A percentile compares a stretch with the other conserved stretches of the same genome.
phyloP scores from a whole-genome alignment of 1,139 yeast species.

The Nakaseomyces sp. region DNA sequence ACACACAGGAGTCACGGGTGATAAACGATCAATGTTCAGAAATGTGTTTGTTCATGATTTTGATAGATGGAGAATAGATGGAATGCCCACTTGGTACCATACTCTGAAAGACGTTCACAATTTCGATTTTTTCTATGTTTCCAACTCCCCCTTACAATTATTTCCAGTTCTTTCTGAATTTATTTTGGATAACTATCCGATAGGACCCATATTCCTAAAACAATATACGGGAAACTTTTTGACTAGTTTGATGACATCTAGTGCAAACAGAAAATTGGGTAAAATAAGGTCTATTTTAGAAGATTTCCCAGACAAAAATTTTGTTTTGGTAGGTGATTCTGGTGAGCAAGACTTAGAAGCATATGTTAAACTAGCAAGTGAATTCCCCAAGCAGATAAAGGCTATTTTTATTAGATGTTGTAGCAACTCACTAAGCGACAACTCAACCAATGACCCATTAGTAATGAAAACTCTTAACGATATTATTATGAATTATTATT shows the following conservation, averaged over 20 bases:
- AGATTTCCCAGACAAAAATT: conserved; percentile 72
- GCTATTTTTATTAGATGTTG: conserved; percentile 82
- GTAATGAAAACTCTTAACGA: conserved; percentile 28
- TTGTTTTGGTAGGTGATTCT: conserved; percentile 85
- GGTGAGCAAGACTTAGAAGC: conserved; percentile 96
- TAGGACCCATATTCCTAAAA: conserved; percentile 68
- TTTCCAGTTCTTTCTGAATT: conserved; percentile 58
- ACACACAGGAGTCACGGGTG: conserved; percentile 81
- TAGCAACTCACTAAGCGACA: conserved; percentile 53
- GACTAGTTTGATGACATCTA: conserved; percentile 76
- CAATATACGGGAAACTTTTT: conserved; percentile 75
- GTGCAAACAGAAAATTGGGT: conserved; percentile 67
- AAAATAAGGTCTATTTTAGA: conserved; percentile 54
- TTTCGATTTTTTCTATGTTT: conserved; percentile 76
- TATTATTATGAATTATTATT: conserved; percentile 19
- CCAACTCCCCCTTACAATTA: conserved; percentile 91
- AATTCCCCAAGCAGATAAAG: conserved; percentile 51
- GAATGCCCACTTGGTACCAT: conserved; percentile 65
- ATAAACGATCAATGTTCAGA: conserved; percentile 70
- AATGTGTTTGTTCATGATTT: conserved; percentile 65
- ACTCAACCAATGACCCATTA: conserved; percentile 34
- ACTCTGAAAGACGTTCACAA: conserved; percentile 35
- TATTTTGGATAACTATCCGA: conserved; percentile 51
- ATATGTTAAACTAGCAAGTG: conserved; percentile 59
- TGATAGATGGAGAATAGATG: conserved; percentile 58